Evolutionary conservation across 805 yeast genomes (phyloP).

Genomic region (Wickerhamiella hasegawae): DNA sequence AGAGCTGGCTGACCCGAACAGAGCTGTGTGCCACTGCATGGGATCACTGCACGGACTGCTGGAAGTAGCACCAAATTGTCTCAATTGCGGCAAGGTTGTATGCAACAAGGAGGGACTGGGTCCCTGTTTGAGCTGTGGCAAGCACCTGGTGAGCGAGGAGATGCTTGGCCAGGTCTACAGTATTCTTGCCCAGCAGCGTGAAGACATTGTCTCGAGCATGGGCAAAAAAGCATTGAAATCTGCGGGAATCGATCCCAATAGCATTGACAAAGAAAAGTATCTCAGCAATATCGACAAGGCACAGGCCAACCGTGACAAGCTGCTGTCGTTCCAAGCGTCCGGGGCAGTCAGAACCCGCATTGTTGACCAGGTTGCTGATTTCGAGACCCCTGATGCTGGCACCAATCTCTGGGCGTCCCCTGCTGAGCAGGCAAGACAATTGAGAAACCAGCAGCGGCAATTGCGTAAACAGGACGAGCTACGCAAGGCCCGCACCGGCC

Average conservation of each 20-base stretch:
- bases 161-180: slow-evolving; percentile 42
- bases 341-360: slow-evolving; percentile 83
- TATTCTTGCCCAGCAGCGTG: slow-evolving; percentile 42
- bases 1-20: slow-evolving; percentile 26
- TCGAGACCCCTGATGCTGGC: slow-evolving; percentile 42
- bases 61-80: slow-evolving; percentile 83
- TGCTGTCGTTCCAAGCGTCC: slow-evolving; percentile 67
- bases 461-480: slow-evolving; percentile 40
- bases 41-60: slow-evolving; percentile 79
- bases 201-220: slow-evolving; percentile 21
- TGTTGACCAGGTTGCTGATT: slow-evolving; percentile 86
- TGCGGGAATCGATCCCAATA: slow-evolving; percentile 20
- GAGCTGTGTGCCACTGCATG: slow-evolving; percentile 57
- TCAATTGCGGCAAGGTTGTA: slow-evolving; percentile 86
- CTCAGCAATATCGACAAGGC: slow-evolving; percentile 36
- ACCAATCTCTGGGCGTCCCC: slow-evolving; percentile 67
- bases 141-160: slow-evolving; percentile 41
- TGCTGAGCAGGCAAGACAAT: slow-evolving; percentile 69
- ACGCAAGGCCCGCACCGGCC: slow-evolving; percentile 46
- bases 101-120: slow-evolving; percentile 83
- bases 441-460: slow-evolving; percentile 72
- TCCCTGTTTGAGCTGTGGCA: slow-evolving; percentile 74
- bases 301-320: slow-evolving; percentile 51
- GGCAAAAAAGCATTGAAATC: slow-evolving; percentile 24
- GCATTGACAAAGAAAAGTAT: neutral